These are phyloP conservation scores for Microstroma glucosiphilum DNA, from an alignment of 1,284 basidiomycete species.

Conservation along the genomic window DNA sequence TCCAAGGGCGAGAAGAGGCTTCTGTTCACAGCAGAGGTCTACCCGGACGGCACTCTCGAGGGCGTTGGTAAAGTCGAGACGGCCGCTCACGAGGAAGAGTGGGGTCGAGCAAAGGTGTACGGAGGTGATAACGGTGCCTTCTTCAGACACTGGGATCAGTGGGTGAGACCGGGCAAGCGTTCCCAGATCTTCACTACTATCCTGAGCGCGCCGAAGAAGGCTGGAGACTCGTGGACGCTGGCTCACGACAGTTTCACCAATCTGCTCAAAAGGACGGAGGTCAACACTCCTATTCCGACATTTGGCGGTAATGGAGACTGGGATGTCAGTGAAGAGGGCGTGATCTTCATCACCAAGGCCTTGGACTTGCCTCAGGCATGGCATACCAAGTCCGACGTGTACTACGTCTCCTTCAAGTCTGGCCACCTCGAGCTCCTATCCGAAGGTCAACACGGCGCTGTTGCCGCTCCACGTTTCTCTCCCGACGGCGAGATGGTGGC, in stretches of 20 bases:
- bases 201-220: conserved; percentile 8
- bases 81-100: conserved; percentile 15
- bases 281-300: conserved; percentile 30
- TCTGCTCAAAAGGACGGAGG: conserved; percentile 20
- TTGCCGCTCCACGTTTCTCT: conserved; percentile 21
- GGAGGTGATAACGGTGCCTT: conserved; percentile 6
- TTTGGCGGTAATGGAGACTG: conserved; percentile 30
- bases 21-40: conserved; percentile 30
- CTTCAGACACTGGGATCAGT: conserved; percentile 36
- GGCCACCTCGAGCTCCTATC: conserved; percentile 12
- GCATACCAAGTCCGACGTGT: conserved; percentile 34
- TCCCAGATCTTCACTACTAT: conserved; percentile 28
- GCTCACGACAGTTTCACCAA: conserved; percentile 12
- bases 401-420: conserved; percentile 19
- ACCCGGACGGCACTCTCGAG: conserved; percentile 26
- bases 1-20: conserved; percentile 11
- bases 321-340: conserved; percentile 15
- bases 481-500: conserved; percentile 24
- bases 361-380: conserved; percentile 23
- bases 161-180: conserved; percentile 22
- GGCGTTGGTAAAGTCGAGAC: conserved; percentile 18
- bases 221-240: not conserved
- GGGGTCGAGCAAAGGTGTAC: conserved; percentile 18
- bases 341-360: conserved; percentile 33
- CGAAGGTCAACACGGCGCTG: conserved; percentile 22